Percentiles rank a stretch among this genome's conserved stretches.
Conservation (phyloP, 139 green algal genomes). For the Gonium pectorale region DNA sequence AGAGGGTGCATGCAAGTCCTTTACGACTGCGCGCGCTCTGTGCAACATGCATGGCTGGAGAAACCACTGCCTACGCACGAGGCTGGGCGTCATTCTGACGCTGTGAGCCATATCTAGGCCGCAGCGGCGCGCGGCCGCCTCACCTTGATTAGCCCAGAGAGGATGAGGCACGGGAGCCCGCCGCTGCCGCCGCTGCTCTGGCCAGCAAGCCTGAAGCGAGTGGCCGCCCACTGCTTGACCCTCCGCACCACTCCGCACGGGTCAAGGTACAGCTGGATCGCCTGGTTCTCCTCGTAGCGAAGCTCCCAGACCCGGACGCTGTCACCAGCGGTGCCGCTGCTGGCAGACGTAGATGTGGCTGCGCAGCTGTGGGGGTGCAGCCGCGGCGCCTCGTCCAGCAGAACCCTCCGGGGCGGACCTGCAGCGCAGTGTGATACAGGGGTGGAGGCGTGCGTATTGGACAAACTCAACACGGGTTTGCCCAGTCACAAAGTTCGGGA, state of each 20-base stretch:
- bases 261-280: background rate
- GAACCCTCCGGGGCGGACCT: background rate
- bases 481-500: no score
- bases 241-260: background rate
- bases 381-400: background rate
- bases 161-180: background rate
- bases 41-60: background rate
- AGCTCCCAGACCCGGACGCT: background rate
- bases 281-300: background rate
- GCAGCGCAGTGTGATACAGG: no score
- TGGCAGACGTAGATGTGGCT: background rate
- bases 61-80: background rate
- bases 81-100: background rate
- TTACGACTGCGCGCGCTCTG: background rate
- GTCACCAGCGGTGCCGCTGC: no score
- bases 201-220: background rate
- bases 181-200: background rate
- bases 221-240: background rate
- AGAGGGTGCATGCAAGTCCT: background rate
- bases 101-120: background rate
- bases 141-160: constrained; percentile 6
- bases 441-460: no score
- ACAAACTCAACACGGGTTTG: no score
- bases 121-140: background rate
- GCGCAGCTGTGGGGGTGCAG: no score